Percentiles rank a stretch among this genome's conserved stretches.
phyloP scores from a whole-genome alignment of 2,329 filamentous ascomycete genomes.

The Colletotrichum destructivum region DNA sequence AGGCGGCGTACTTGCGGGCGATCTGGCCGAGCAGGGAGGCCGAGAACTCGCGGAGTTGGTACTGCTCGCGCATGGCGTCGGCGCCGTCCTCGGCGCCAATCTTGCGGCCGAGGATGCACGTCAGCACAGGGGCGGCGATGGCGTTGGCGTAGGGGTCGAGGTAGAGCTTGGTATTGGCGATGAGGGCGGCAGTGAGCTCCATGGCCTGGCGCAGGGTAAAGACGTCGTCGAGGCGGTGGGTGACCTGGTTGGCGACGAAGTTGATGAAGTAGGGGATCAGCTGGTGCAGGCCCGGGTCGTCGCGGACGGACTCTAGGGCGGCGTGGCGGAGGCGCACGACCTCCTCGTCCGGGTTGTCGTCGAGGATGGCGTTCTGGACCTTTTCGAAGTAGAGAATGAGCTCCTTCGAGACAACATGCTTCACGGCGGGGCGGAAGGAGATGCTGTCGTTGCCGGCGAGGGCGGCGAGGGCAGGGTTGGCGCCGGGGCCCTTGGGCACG shows the following conservation, averaged over 20 bases:
- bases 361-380: slow-evolving; percentile 88
- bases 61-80: slow-evolving; percentile 74
- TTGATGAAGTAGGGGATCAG: slow-evolving; percentile 96
- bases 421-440: slow-evolving; percentile 89
- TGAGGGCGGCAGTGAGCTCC: slow-evolving; percentile 87
- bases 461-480: slow-evolving; percentile 87
- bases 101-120: slow-evolving; percentile 88
- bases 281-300: slow-evolving; percentile 94
- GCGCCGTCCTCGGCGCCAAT: slow-evolving; percentile 74
- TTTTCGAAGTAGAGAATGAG: slow-evolving; percentile 98
- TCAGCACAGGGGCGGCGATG: slow-evolving; percentile 89
- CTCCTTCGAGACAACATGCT: slow-evolving; percentile 96
- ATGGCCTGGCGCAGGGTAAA: slow-evolving; percentile 94
- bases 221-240: slow-evolving; percentile 90
- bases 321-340: slow-evolving; percentile 81
- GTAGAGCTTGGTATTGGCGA: slow-evolving; percentile 87
- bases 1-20: slow-evolving; percentile 83
- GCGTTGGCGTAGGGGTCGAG: slow-evolving; percentile 72
- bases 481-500: slow-evolving; percentile 89
- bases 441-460: slow-evolving; percentile 88
- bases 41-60: slow-evolving; percentile 86
- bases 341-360: slow-evolving; percentile 88
- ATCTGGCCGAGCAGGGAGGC: slow-evolving; percentile 86
- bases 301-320: slow-evolving; percentile 86
- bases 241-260: slow-evolving; percentile 96